Conservation (phyloP, 2,329 filamentous ascomycete species). For the Hypoxylon sp. region DNA sequence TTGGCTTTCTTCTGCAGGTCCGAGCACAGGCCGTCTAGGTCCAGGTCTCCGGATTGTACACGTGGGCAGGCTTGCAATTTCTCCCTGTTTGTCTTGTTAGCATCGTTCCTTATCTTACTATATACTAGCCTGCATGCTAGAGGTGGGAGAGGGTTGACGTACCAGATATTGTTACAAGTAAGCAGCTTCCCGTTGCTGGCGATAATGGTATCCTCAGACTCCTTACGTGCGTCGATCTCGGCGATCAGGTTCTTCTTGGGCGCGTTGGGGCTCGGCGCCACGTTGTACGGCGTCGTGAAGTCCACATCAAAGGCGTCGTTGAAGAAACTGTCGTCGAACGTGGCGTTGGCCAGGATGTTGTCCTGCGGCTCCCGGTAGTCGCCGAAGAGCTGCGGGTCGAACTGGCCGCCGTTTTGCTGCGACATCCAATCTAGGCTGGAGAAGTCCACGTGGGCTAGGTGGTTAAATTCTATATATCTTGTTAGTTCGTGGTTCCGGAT, state of each 20-base stretch:
- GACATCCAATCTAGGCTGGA: constrained; percentile 80
- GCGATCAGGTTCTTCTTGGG: constrained; percentile 77
- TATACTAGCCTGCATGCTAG: background rate
- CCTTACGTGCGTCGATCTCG: constrained; percentile 82
- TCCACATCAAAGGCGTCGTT: constrained; percentile 86
- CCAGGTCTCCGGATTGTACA: constrained; percentile 91
- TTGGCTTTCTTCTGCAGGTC: constrained; percentile 96
- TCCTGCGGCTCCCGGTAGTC: constrained; percentile 93
- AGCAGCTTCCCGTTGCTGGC: constrained; percentile 74
- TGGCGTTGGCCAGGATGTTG: constrained; percentile 77
- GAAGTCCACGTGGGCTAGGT: constrained; percentile 62
- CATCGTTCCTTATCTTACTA: background rate
- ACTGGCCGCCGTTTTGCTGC: constrained; percentile 85
- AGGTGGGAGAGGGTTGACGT: constrained; percentile 57
- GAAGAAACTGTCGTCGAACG: constrained; percentile 79
- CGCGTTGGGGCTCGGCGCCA: constrained; percentile 62
- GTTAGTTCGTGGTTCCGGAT: constrained; percentile 25
- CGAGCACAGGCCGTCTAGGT: constrained; percentile 91
- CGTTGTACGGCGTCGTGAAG: constrained; percentile 85
- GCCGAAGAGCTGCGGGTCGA: constrained; percentile 92
- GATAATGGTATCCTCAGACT: constrained; percentile 77
- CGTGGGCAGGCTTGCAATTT: constrained; percentile 88
- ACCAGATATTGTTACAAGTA: constrained; percentile 95
- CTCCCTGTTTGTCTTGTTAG: constrained; percentile 77
- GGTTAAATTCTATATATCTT: constrained; percentile 54